phyloP scores from a whole-genome alignment of 768 basidiomycete species.

The Brasilioporus rufonigricans region DNA sequence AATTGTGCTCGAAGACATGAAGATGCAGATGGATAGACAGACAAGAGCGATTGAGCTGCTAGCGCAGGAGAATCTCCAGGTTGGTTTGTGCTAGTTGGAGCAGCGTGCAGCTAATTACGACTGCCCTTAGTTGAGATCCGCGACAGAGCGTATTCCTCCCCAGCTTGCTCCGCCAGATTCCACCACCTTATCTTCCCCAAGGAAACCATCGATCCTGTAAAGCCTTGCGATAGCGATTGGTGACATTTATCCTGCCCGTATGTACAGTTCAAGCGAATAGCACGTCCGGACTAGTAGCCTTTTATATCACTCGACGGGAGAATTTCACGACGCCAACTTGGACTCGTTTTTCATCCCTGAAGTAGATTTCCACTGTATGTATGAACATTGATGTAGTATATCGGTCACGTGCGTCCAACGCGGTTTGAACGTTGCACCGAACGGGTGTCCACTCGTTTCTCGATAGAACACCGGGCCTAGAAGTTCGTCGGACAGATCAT shows the following conservation, averaged over 20 bases:
- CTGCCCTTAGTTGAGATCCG: conserved; percentile 15
- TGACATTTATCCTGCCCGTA: neutral
- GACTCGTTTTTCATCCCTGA: neutral
- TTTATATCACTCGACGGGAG: neutral
- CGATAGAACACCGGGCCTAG: conserved; percentile 18
- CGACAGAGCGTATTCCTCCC: conserved; percentile 9
- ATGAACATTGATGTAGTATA: no score
- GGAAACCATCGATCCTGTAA: conserved; percentile 15
- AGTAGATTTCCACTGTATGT: conserved; percentile 11
- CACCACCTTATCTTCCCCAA: conserved; percentile 8
- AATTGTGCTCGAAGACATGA: conserved; percentile 44
- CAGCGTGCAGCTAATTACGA: conserved; percentile 5
- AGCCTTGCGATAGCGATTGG: neutral
- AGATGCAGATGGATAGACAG: conserved; percentile 49
- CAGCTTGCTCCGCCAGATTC: conserved; percentile 15
- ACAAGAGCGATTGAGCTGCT: conserved; percentile 41
- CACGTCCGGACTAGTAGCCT: neutral
- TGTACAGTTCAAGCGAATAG: neutral
- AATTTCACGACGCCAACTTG: neutral
- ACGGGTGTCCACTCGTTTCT: neutral
- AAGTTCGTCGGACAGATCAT: neutral
- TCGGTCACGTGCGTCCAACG: conserved; percentile 31
- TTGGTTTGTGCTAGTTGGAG: conserved; percentile 16
- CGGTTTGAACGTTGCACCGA: conserved; percentile 27
- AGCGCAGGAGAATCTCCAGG: conserved; percentile 48